phyloP scores from a whole-genome alignment of 768 basidiomycete genomes.

The Panus rudis region DNA sequence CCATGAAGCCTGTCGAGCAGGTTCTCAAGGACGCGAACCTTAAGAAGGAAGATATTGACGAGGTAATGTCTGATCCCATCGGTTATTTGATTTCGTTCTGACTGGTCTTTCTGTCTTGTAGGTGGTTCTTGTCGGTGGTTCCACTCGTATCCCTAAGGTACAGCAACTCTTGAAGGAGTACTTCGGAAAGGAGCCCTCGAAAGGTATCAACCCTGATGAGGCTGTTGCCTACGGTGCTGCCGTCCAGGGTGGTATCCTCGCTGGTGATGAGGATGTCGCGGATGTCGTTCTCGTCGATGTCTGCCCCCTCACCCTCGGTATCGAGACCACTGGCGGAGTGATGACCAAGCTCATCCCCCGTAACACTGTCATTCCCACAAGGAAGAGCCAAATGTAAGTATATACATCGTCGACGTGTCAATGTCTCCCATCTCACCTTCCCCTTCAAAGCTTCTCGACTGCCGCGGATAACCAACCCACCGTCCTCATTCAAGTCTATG shows the following conservation, averaged over 20 bases:
- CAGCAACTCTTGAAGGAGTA: constrained; percentile 97
- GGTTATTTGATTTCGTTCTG: constrained; percentile 1
- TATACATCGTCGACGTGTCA: background rate
- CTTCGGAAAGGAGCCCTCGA: constrained; percentile 97
- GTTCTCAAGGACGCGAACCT: constrained; percentile 96
- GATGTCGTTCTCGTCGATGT: constrained; percentile 96
- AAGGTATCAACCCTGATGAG: constrained; percentile 99
- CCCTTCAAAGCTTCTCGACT: constrained; percentile 48
- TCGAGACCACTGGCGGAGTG: constrained; percentile 97
- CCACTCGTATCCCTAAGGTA: constrained; percentile 99
- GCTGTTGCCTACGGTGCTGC: constrained; percentile 99
- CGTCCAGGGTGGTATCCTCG: constrained; percentile 96
- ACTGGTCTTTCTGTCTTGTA: constrained; percentile 15
- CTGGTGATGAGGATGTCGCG: constrained; percentile 84
- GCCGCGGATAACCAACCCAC: constrained; percentile 91
- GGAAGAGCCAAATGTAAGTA: constrained; percentile 85
- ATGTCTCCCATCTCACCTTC: constrained; percentile 1
- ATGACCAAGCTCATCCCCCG: constrained; percentile 97
- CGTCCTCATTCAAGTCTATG: constrained; percentile 94
- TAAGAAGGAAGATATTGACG: constrained; percentile 95
- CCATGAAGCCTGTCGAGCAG: constrained; percentile 99
- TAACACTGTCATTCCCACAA: constrained; percentile 97
- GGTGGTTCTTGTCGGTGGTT: constrained; percentile 92
- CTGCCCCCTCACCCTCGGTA: constrained; percentile 94
- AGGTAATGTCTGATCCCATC: constrained; percentile 38